A percentile compares a stretch with the other conserved stretches of the same genome.
Evolutionary conservation across 179 eudicot genomes (phyloP).

Genomic region (Beta macrorhiza): DNA sequence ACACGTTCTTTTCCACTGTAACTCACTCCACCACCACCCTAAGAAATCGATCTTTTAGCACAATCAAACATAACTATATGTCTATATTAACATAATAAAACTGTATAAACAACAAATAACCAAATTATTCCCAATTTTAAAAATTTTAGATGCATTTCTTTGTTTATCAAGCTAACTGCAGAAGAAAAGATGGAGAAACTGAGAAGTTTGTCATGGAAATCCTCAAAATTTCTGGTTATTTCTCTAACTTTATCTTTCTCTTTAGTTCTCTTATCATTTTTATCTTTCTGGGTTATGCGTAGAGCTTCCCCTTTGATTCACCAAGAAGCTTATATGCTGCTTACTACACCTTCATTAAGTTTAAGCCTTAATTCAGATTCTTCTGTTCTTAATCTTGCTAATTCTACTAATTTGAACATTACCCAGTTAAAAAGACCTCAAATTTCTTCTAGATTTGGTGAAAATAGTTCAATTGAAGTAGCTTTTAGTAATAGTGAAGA

Average conservation of each 20-base stretch:
- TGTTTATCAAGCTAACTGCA: slow-evolving; percentile 8
- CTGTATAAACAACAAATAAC: background rate
- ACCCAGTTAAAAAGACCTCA: slow-evolving; percentile 35
- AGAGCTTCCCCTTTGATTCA: slow-evolving; percentile 32
- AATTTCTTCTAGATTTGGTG: slow-evolving; percentile 31
- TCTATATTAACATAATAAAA: no score
- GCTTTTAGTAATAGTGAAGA: background rate
- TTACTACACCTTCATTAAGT: slow-evolving; percentile 34
- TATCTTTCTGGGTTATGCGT: slow-evolving; percentile 52
- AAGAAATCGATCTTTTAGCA: background rate
- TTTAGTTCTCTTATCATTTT: slow-evolving; percentile 43
- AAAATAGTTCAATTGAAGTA: slow-evolving; percentile 18
- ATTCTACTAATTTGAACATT: slow-evolving; percentile 26
- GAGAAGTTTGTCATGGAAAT: slow-evolving; percentile 55
- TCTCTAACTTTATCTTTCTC: slow-evolving; percentile 58
- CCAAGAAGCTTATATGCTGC: slow-evolving; percentile 41
- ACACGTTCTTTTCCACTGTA: background rate
- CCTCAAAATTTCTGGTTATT: slow-evolving; percentile 48
- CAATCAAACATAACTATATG: background rate
- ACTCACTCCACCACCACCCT: slow-evolving; percentile 6
- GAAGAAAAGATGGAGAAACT: slow-evolving; percentile 58
- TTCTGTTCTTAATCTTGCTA: slow-evolving; percentile 18
- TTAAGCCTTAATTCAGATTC: slow-evolving; percentile 33
- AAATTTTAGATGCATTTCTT: slow-evolving; percentile 22
- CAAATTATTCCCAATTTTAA: background rate